These are phyloP conservation scores for Hibiscus trionum DNA, from an alignment of 345 rosid species.

Conservation along the genomic window DNA sequence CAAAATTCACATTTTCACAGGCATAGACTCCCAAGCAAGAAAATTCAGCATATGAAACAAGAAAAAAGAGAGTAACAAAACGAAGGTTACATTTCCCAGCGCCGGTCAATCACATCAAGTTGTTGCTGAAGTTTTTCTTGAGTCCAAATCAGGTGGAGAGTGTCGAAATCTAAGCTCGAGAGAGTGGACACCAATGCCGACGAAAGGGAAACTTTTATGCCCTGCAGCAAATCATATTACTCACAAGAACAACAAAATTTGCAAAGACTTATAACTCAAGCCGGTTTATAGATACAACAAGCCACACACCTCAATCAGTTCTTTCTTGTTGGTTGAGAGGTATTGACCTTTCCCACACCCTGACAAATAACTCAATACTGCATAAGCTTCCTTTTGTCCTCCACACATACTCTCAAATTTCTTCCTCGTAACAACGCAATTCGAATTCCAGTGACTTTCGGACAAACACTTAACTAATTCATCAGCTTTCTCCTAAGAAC, in stretches of 20 bases:
- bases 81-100: conserved; percentile 50
- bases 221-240: conserved; percentile 38
- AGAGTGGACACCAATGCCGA: conserved; percentile 37
- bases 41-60: neutral
- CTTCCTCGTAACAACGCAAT: conserved; percentile 49
- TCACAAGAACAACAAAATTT: neutral
- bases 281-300: neutral
- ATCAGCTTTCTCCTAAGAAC: conserved; percentile 31
- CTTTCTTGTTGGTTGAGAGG: conserved; percentile 45
- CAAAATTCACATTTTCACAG: neutral
- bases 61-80: neutral
- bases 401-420: conserved; percentile 58
- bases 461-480: conserved; percentile 29
- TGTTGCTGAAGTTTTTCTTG: conserved; percentile 81
- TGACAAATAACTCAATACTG: conserved; percentile 38
- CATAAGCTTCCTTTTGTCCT: conserved; percentile 30
- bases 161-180: conserved; percentile 61
- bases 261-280: neutral
- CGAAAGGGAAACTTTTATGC: conserved; percentile 69
- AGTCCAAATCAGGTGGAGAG: conserved; percentile 71
- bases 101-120: conserved; percentile 58
- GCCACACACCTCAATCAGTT: conserved; percentile 65
- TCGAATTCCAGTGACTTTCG: conserved; percentile 19
- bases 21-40: neutral
- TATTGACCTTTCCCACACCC: conserved; percentile 54